Conservation (phyloP, 805 yeast genomes). For the Schwanniomyces sp. region DNA sequence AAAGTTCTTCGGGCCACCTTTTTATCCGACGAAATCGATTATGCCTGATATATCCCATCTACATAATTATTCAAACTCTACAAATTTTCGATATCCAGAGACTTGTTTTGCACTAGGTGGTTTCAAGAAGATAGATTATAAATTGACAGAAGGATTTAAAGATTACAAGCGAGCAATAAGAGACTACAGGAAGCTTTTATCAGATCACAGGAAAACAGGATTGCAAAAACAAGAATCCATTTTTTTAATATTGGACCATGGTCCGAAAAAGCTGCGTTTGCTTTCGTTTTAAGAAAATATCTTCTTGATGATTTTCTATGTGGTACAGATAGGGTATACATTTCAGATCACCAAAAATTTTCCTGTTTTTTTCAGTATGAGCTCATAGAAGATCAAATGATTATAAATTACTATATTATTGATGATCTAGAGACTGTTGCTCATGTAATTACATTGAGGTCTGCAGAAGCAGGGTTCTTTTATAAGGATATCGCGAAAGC, state of each 20-base stretch:
- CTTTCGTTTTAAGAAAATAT: slow-evolving; percentile 3
- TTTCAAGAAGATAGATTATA: no score
- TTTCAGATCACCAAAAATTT: slow-evolving; percentile 3
- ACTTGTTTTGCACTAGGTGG: slow-evolving; percentile 1
- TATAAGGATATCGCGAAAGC: slow-evolving; percentile 1
- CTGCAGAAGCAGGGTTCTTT: slow-evolving; percentile 5
- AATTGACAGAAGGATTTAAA: no score
- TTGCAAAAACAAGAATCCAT: neutral
- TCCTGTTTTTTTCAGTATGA: slow-evolving; percentile 6
- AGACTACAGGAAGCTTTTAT: no score
- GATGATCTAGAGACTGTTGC: slow-evolving; percentile 6
- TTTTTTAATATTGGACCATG: neutral
- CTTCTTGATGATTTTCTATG: slow-evolving; percentile 1
- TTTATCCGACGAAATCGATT: neutral
- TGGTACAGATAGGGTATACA: slow-evolving; percentile 1
- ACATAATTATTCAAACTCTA: neutral
- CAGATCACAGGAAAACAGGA: no score
- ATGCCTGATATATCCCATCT: neutral
- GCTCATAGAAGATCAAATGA: slow-evolving; percentile 1
- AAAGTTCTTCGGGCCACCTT: neutral
- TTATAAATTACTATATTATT: slow-evolving; percentile 4
- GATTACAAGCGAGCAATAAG: no score
- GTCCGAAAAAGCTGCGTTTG: neutral
- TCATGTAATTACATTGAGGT: slow-evolving; percentile 5
- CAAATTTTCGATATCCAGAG: neutral